Evolutionary conservation across 1,284 basidiomycete species (phyloP), one percentile per base, ranked within the genome.

Genomic region (Ustilago hordei): DNA sequence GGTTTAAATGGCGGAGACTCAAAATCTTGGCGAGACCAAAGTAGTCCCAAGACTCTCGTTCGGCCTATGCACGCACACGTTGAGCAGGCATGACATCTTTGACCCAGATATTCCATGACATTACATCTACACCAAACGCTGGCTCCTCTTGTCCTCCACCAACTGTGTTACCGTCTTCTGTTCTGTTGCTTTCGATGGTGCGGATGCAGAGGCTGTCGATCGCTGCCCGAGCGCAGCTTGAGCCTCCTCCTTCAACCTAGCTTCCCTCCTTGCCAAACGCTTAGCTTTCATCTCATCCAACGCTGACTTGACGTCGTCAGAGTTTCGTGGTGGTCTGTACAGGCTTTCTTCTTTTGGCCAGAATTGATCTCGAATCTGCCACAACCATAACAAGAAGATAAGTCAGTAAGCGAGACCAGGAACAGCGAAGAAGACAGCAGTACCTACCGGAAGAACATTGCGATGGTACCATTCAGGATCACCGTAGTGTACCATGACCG

Each of bases 401-500:
- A 23, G 53, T 60, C 11, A 66, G 57, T 56, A 8, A 48, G 32
- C 15, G 11, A 55, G 19, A 11, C 19, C 38, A 34, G 7, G 19
- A 12, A 31, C 32, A 8, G 23, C 28, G 23, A 34, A 7, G n/a
- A 12, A 36, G 38, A 6, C 19, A 4, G 50, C 3, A 8, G 15
- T 17, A 69, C 92, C 77, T 86, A 94, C 94, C 11, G 94, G 93
- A 47, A 93, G 86, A 47, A 95, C 94, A 78, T 93, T 89, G 52
- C 89, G 88, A 55, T 90, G 88, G 84, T 95, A 96, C 94, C 94
- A 97, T 43, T 92, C 90, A 5, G 93, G 93, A 86, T 34, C 45
- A 6, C 94, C 94, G 83, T 93, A 95, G 86, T 95, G 92, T 60
- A 95, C 87, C 87, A 96, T 91, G 32, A 93, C 91, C 50, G 90